phyloP scores from a whole-genome alignment of 2,329 filamentous ascomycete genomes.

The Cercospora sojina region DNA sequence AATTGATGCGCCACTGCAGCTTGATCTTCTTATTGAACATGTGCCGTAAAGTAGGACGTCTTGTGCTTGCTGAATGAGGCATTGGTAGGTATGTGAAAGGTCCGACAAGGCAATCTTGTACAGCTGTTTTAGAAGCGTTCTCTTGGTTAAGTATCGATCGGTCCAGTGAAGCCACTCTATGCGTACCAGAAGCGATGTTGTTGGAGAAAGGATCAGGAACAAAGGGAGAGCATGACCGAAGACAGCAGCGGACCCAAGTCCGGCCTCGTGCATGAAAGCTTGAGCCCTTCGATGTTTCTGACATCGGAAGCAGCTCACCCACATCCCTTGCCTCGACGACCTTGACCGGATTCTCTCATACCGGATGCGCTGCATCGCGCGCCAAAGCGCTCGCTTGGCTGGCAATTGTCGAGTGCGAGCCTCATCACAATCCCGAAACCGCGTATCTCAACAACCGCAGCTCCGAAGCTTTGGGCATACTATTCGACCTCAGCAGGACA shows the following conservation, averaged over 20 bases:
- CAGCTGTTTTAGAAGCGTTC: background rate
- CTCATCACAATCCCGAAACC: constrained; percentile 21
- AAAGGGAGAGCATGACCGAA: background rate
- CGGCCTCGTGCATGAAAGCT: background rate
- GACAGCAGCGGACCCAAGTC: background rate
- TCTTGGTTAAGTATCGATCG: background rate
- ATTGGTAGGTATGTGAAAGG: background rate
- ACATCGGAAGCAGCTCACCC: background rate
- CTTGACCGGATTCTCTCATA: background rate
- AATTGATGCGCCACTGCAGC: background rate
- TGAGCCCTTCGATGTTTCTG: background rate
- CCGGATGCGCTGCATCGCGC: constrained; percentile 35
- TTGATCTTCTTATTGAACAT: background rate
- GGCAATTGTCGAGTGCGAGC: constrained; percentile 25
- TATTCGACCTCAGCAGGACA: constrained; percentile 22
- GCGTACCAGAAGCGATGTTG: background rate
- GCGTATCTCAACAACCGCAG: background rate
- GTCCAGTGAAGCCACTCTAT: background rate
- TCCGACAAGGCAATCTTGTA: background rate
- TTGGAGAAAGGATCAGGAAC: background rate
- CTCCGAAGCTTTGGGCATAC: constrained; percentile 27
- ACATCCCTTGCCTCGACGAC: background rate
- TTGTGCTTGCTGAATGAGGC: background rate
- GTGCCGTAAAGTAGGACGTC: background rate
- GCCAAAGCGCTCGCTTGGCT: constrained; percentile 37